These are phyloP conservation scores for Meyerozyma sp. DNA, from an alignment of 1,139 yeast genomes.

Conservation along the genomic window DNA sequence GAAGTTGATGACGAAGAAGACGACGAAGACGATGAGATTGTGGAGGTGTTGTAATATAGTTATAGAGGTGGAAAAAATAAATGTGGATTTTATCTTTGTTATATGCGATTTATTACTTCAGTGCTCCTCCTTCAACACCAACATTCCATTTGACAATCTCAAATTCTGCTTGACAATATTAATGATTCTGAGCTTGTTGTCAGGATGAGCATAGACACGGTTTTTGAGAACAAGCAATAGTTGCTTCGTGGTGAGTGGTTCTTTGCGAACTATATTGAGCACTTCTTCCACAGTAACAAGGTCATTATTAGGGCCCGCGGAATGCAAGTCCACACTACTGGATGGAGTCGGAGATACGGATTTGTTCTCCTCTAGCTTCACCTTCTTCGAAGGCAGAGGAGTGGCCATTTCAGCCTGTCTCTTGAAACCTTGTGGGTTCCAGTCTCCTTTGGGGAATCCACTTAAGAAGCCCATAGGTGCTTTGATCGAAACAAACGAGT, in stretches of 20 bases:
- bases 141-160: constrained; percentile 58
- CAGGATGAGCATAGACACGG: constrained; percentile 63
- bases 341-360: constrained; percentile 11
- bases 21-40: constrained; percentile 34
- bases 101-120: constrained; percentile 1
- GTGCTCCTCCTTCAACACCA: constrained; percentile 48
- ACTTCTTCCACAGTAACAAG: constrained; percentile 70
- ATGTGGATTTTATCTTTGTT: background rate
- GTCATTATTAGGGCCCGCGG: constrained; percentile 37
- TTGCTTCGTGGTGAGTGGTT: constrained; percentile 62
- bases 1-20: constrained; percentile 19
- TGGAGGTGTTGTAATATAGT: constrained; percentile 41
- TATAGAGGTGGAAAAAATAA: background rate
- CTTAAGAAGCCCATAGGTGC: constrained; percentile 57
- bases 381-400: constrained; percentile 34
- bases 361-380: constrained; percentile 24
- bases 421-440: constrained; percentile 68
- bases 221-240: constrained; percentile 56
- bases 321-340: constrained; percentile 22
- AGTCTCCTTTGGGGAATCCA: constrained; percentile 75
- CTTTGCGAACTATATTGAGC: constrained; percentile 53
- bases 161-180: constrained; percentile 65
- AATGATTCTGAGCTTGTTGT: constrained; percentile 64
- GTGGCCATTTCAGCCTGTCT: constrained; percentile 20
- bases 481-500: constrained; percentile 64